Evolutionary conservation across 2,329 filamentous ascomycete genomes (phyloP), one percentile per base, ranked within the genome.

Genomic region (Paracamarosporium sp.): DNA sequence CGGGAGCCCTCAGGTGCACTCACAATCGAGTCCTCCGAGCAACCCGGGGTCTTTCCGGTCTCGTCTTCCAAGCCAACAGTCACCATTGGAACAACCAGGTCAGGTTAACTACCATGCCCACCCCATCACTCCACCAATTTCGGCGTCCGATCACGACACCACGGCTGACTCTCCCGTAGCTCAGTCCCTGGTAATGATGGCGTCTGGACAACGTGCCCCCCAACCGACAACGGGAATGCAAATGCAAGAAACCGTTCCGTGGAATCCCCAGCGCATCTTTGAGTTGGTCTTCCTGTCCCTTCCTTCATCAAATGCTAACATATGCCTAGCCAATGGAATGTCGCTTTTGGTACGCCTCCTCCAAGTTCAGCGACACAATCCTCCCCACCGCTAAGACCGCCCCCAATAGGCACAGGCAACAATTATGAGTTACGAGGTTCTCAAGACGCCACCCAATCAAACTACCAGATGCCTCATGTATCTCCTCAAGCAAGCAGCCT

Each of bases 261-360:
- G 93, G 93, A 96, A 97, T 69, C 93, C 93, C 24, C 86, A 90
- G 30, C 86, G 90, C 57, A 92, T 97, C 65, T 94, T 96, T 84
- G 91, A 94, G 92, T 96, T 84, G 91, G 85, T 31, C 30, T 36
- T 35, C 11, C 1, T 40, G 15, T 22, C 15, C 15, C 27, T 11
- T 31, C 15, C 8, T 4, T 7, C 5, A 28, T 41, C 4, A 1
- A 22, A 22, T 28, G 52, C 66, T 70, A 68, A 72, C 41, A 13
- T 56, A 6, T 15, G 24, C 6, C 48, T 70, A 96, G 93, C 77
- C 92, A 97, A 82, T 98, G 94, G 93, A 93, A 96, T 78, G 89
- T 90, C 72, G 93, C 94, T 64, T 98, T 97, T 80, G 91, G 92
- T 82, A 91, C 89, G 76, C 73, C 78, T 70, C 73, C 78, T 67